Conservation (phyloP, 2,329 filamentous ascomycete genomes). For the Claviceps arundinis region DNA sequence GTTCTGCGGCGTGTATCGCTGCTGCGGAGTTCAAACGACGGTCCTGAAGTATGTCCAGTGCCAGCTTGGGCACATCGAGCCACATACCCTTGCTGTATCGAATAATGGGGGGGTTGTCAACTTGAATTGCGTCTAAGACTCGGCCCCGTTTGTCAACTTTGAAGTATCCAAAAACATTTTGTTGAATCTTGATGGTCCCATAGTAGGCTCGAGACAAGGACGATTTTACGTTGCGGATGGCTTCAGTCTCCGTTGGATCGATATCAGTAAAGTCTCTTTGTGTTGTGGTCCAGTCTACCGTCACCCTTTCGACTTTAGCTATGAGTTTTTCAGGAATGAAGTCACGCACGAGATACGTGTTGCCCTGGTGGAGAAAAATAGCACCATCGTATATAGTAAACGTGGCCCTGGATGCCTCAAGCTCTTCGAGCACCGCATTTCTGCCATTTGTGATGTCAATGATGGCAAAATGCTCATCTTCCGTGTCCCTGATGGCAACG, state of each 20-base stretch:
- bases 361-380: slow-evolving; percentile 94
- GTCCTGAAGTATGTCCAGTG: slow-evolving; percentile 64
- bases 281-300: slow-evolving; percentile 88
- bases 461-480: slow-evolving; percentile 86
- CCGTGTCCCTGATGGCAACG: slow-evolving; percentile 78
- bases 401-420: slow-evolving; percentile 90
- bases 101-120: slow-evolving; percentile 85
- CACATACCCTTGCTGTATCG: slow-evolving; percentile 83
- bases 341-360: slow-evolving; percentile 81
- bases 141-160: slow-evolving; percentile 80
- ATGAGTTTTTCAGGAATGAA: slow-evolving; percentile 69
- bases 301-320: slow-evolving; percentile 77
- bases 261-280: slow-evolving; percentile 91
- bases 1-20: slow-evolving; percentile 88
- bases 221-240: slow-evolving; percentile 55
- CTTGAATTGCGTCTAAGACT: slow-evolving; percentile 81
- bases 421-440: slow-evolving; percentile 81
- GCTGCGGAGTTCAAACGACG: slow-evolving; percentile 69
- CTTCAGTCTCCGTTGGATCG: slow-evolving; percentile 84
- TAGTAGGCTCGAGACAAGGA: slow-evolving; percentile 65
- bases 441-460: slow-evolving; percentile 73
- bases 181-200: slow-evolving; percentile 72
- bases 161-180: slow-evolving; percentile 92
- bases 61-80: slow-evolving; percentile 74
- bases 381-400: slow-evolving; percentile 95